These are phyloP conservation scores for Solanum peruvianum DNA, from an alignment of 257 asterid genomes.

Conservation along the genomic window DNA sequence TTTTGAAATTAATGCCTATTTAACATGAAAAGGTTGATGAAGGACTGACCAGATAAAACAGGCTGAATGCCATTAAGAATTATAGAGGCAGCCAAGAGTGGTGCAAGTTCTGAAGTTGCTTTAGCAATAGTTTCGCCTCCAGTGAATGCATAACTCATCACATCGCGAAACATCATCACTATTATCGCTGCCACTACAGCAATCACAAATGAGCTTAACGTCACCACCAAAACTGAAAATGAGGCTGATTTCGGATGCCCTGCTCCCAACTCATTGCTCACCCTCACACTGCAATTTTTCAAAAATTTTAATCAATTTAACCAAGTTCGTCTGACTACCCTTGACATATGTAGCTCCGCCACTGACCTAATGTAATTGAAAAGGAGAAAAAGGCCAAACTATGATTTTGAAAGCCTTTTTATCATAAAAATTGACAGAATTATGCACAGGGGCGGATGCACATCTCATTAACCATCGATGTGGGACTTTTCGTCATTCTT, in stretches of 20 bases:
- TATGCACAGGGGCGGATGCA: background rate
- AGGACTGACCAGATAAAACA: conserved; percentile 19
- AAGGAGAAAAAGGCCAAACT: background rate
- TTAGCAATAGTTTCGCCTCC: conserved; percentile 14
- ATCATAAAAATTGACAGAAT: background rate
- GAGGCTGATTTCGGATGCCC: conserved; percentile 28
- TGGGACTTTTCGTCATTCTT: no score
- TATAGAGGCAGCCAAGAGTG: conserved; percentile 18
- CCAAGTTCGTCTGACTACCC: background rate
- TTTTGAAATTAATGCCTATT: background rate
- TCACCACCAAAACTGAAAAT: conserved; percentile 17
- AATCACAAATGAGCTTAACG: conserved; percentile 8
- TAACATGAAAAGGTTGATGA: background rate
- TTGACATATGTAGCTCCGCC: background rate
- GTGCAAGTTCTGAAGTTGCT: conserved; percentile 18
- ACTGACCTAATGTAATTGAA: background rate
- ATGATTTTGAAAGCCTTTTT: background rate
- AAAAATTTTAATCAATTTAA: background rate
- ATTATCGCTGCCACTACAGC: background rate
- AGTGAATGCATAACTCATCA: conserved; percentile 17
- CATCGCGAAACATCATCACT: conserved; percentile 5
- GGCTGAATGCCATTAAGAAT: conserved; percentile 30
- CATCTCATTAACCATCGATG: no score
- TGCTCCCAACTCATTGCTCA: conserved; percentile 33
- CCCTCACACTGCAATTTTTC: conserved; percentile 13